Evolutionary conservation across 2,329 filamentous ascomycete genomes (phyloP), one percentile per base, ranked within the genome.

Genomic region (Blastomyces gilchristii): DNA sequence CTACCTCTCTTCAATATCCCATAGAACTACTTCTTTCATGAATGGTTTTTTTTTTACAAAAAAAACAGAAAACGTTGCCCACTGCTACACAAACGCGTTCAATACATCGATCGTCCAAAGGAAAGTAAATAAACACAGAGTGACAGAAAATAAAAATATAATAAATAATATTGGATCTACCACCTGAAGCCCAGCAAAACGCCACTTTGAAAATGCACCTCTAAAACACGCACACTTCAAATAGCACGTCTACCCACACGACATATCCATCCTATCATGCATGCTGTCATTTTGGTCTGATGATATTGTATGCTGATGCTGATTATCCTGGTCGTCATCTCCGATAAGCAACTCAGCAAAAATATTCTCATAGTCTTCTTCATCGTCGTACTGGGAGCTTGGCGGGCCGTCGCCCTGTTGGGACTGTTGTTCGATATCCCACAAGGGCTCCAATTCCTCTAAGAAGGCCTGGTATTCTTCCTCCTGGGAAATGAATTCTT

Each of bases 341-440:
- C 80, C 75, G n/a, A 82, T 78, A 60, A 85, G 73, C 47, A 89
- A 71, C 67, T 90, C 85, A 77, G 84, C 83, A 71, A 96, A 86
- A 8, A 86, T 75, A 65, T 76, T 76, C 68, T 86, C 83, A 68
- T 85, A 86, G 65, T 85, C 83, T 45, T 81, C 80, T n/a, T 84
- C 83, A 65, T 85, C 83, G 67, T 81, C 71, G 62, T 72, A 74
- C 50, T 69, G 70, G 49, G 67, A 67, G 31, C 53, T 43, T 22
- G 60, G 22, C 16, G 22, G 56, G 8, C 28, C 28, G 28, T 31
- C 28, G 28, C 28, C 53, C 16, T 39, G 61, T 11, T 47, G 57
- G n/a, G 62, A n/a, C 18, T 31, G 31, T 22, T 47, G 31, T 25
- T 61, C 39, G 7, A 63, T 58, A 25, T 65, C 25, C 16, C 62